Evolutionary conservation across 2,329 filamentous ascomycete genomes (phyloP), one percentile per base, ranked within the genome.

Genomic region (Apiospora rasikravindrae): DNA sequence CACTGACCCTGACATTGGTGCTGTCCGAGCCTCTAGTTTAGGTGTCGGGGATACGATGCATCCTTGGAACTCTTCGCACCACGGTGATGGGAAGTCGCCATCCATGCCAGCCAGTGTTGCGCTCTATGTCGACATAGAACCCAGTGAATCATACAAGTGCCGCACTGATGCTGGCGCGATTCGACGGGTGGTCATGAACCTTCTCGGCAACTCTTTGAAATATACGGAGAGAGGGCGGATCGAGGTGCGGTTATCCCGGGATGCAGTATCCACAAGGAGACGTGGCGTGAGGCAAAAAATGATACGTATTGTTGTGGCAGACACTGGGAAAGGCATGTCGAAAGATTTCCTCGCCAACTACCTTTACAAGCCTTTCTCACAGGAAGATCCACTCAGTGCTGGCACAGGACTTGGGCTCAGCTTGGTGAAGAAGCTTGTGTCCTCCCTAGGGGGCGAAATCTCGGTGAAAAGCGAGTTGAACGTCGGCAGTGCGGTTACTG

Each of bases 261-360:
- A 42, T 11, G 2, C 5, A 6, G 8, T 26, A 5, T 4, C 42
- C 22, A 45, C 33, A 11, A 49, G 11, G 16, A 69, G 45, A 29
- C 40, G 42, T 40, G 33, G 57, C 19, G 11, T 40, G 10, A 47
- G 45, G 7, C 26, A 19, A 26, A 70, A 49, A 3, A 47, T 49
- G 51, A 10, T 70, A 0, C 57, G 53, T 1, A 26, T 70, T 8
- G 44, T 83, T 1, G 84, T 92, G 33, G 84, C 85, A 2, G 90
- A 92, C 77, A 89, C 89, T 5, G 90, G 90, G 4, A 86, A 87
- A 73, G 90, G 90, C 7, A 92, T 92, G 71, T 88, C 87, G 0
- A 83, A 86, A 69, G 87, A 89, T 40, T 92, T 90, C 76, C 81
- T 91, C 70, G 83, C 86, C 44, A 87, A 86, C 13, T 86, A 86